Evolutionary conservation across 768 basidiomycete genomes (phyloP), one percentile per base, ranked within the genome.

Genomic region (Mycena pura): DNA sequence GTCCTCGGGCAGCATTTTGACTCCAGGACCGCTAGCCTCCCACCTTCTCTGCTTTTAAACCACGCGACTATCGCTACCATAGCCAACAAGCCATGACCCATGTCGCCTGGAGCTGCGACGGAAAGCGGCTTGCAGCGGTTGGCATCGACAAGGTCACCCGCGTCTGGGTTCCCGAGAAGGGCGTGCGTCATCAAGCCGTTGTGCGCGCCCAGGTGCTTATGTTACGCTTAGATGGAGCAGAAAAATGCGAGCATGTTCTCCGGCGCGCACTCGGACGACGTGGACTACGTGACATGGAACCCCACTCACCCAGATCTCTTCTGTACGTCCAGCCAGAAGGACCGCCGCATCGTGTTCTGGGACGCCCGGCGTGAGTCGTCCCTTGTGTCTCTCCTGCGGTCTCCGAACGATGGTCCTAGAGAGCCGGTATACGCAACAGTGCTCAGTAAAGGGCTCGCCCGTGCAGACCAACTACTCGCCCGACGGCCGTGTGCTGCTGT

Each of bases 231-330:
- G 91, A 86, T 92, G 80, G 91, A 93, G 43, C 74, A 82, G 22
- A 83, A 91, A 64, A 81, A 86, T 15, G 88, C 91, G 15, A 77
- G 82, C 2, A 77, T 82, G 15, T 91, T 85, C 57, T 82, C 87
- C 1, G 90, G 91, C 21, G 91, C 85, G 7, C 92, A 93, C 63
- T 80, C 83, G 2, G 90, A 91, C 54, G 91, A 92, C 43, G 88
- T 90, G n/a, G 92, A 93, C 67, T 86, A 92, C 61, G 76, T 93
- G 39, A 86, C 90, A 8, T 94, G 92, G 91, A 92, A 92, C 70
- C 92, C 92, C 1, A 90, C 88, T 3, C 91, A 93, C 65, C 90
- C 92, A 5, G 92, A 93, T 36, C 75, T 92, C 15, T 91, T 94
- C 69, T 92, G 89, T 61, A 88, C 92, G 0, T 91, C 90, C 15